Evolutionary conservation across 2,329 filamentous ascomycete species (phyloP).

Genomic region (Helotiales sp.): DNA sequence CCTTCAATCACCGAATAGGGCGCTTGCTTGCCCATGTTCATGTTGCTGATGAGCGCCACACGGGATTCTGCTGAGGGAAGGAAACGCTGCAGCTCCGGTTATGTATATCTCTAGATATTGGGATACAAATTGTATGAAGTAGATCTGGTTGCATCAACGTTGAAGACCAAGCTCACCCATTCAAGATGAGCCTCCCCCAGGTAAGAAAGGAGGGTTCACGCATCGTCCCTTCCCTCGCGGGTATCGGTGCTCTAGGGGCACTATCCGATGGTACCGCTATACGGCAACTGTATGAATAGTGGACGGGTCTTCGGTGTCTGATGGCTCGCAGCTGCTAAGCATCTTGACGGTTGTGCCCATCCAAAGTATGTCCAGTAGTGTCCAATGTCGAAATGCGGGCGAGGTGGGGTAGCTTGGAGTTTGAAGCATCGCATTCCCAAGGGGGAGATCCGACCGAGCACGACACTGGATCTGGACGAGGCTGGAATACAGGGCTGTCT

Average conservation of each 20-base stretch:
- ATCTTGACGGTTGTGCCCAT: too few relatives aligned
- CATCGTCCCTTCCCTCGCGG: too few relatives aligned
- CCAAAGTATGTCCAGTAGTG: not conserved
- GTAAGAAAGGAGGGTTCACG: not conserved
- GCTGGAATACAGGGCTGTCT: not conserved
- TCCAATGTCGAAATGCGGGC: not conserved
- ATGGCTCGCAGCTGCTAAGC: not conserved
- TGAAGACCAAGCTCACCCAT: not conserved
- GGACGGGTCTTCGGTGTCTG: not conserved
- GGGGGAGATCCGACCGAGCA: not conserved
- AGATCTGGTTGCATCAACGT: not conserved
- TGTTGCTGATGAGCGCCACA: not conserved
- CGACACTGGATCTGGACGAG: not conserved
- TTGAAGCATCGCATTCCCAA: not conserved
- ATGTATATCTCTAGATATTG: not conserved
- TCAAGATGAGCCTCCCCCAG: not conserved
- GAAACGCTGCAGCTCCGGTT: not conserved
- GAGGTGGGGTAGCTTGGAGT: not conserved
- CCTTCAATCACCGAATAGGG: slow-evolving; percentile 31
- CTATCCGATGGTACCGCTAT: not conserved
- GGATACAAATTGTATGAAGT: not conserved
- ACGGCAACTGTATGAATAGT: not conserved
- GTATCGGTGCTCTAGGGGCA: not conserved
- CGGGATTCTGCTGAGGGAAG: not conserved
- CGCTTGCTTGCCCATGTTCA: slow-evolving; percentile 3